A percentile compares a stretch with the other conserved stretches of the same genome.
Conservation (phyloP, 192 early-diverging fungal species). For the Linnemannia elongata region DNA sequence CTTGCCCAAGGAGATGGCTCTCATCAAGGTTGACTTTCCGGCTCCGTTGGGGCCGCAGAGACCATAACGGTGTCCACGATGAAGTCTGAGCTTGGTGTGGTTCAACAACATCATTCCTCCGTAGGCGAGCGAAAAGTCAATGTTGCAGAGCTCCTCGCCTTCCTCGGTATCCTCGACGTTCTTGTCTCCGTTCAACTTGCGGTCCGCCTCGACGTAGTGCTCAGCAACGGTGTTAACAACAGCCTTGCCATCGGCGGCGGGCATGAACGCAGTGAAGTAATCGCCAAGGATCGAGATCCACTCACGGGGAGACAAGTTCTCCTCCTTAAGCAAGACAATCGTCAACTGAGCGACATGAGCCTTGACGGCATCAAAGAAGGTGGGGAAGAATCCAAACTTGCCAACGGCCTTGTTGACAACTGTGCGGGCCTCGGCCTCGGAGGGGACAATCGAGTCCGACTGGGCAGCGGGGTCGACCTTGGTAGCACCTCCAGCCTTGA, state of each 20-base stretch:
- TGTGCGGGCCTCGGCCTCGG: constrained; percentile 62
- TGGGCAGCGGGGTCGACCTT: constrained; percentile 45
- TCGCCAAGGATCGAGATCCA: constrained; percentile 70
- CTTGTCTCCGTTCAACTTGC: constrained; percentile 59
- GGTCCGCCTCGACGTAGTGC: constrained; percentile 64
- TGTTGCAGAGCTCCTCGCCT: constrained; percentile 76
- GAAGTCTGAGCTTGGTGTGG: constrained; percentile 71
- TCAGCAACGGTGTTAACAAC: constrained; percentile 69
- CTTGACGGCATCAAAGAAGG: constrained; percentile 64
- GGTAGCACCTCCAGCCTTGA: constrained; percentile 69
- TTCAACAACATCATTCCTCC: constrained; percentile 86
- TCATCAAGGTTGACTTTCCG: constrained; percentile 90
- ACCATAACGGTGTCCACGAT: constrained; percentile 86
- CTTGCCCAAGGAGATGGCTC: constrained; percentile 86
- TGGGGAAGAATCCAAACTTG: constrained; percentile 59
- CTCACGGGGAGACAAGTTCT: constrained; percentile 60
- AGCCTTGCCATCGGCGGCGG: constrained; percentile 64
- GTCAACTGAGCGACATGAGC: constrained; percentile 57
- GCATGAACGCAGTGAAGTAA: constrained; percentile 70
- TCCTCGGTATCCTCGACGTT: constrained; percentile 62
- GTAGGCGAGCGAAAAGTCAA: constrained; percentile 87
- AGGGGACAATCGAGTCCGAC: constrained; percentile 38
- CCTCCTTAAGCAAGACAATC: constrained; percentile 61
- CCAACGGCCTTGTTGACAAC: constrained; percentile 61
- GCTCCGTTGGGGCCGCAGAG: constrained; percentile 86